Conservation (phyloP, 1,284 basidiomycete species). For the Phellopilus nigrolimitatus region DNA sequence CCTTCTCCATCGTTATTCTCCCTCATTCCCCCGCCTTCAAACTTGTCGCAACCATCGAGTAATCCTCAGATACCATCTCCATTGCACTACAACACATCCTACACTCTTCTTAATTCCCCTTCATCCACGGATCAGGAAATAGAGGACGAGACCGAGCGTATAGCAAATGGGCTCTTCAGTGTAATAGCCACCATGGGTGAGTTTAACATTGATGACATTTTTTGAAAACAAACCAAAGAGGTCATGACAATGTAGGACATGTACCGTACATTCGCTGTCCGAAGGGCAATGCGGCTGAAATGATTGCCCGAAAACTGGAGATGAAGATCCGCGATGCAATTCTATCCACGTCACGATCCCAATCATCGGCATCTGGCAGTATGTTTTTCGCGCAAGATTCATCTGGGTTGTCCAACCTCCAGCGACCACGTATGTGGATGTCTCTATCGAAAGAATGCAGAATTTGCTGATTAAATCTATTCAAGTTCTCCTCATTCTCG, state of each 20-base stretch:
- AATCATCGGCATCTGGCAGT: conserved; percentile 36
- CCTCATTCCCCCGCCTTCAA: conserved; percentile 55
- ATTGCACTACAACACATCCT: conserved; percentile 45
- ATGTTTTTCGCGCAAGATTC: conserved; percentile 68
- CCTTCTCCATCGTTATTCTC: conserved; percentile 96
- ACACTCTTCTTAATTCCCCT: conserved; percentile 91
- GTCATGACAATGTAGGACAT: conserved; percentile 53
- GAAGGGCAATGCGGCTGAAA: conserved; percentile 95
- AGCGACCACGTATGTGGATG: conserved; percentile 70
- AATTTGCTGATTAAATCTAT: conserved; percentile 13
- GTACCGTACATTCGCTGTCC: conserved; percentile 96
- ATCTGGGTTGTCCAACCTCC: conserved; percentile 67
- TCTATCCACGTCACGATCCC: conserved; percentile 72
- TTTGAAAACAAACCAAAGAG: too few relatives aligned
- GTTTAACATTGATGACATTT: conserved; percentile 23
- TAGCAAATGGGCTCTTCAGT: conserved; percentile 89
- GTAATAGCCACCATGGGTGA: conserved; percentile 88
- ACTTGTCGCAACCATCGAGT: conserved; percentile 30
- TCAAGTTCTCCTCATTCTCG: conserved; percentile 86
- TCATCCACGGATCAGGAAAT: conserved; percentile 87
- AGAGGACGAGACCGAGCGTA: conserved; percentile 89
- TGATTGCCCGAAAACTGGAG: conserved; percentile 95
- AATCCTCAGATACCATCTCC: conserved; percentile 33
- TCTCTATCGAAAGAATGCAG: conserved; percentile 2
- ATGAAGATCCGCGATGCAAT: conserved; percentile 89